Evolutionary conservation across 495 filamentous ascomycete species (phyloP).

Genomic region (Neurospora africana): DNA sequence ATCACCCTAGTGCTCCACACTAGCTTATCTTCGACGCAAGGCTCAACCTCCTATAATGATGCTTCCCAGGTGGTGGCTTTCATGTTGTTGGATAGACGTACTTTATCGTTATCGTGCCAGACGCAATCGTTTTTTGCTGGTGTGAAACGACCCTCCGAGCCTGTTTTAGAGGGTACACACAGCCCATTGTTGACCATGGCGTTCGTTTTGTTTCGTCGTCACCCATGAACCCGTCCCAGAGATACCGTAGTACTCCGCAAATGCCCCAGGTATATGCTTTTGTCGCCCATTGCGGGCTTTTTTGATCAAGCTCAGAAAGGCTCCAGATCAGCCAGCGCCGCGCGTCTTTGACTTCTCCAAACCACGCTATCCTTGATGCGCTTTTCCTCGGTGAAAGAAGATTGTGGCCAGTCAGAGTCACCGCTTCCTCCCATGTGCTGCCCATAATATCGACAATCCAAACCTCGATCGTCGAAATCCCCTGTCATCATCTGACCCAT

Average conservation of each 20-base stretch:
- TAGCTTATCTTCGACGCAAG: not conserved
- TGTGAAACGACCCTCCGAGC: not conserved
- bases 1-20: not conserved
- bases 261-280: not conserved
- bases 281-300: not conserved
- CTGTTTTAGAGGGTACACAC: not conserved
- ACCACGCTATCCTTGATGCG: constrained; percentile 13
- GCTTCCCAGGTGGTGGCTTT: not conserved
- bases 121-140: not conserved
- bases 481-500: constrained; percentile 29
- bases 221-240: not conserved
- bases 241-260: not conserved
- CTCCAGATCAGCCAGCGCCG: constrained; percentile 19
- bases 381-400: constrained; percentile 14
- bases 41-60: not conserved
- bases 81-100: not conserved
- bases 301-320: constrained; percentile 19
- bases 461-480: not conserved
- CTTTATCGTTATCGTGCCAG: not conserved
- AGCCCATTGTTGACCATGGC: not conserved
- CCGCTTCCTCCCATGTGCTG: not conserved
- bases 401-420: constrained; percentile 18
- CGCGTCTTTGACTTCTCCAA: constrained; percentile 21
- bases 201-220: not conserved
- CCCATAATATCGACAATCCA: not conserved